Evolutionary conservation across 176 grass and related monocot species (phyloP).

Genomic region (Eragrostis curvula): DNA sequence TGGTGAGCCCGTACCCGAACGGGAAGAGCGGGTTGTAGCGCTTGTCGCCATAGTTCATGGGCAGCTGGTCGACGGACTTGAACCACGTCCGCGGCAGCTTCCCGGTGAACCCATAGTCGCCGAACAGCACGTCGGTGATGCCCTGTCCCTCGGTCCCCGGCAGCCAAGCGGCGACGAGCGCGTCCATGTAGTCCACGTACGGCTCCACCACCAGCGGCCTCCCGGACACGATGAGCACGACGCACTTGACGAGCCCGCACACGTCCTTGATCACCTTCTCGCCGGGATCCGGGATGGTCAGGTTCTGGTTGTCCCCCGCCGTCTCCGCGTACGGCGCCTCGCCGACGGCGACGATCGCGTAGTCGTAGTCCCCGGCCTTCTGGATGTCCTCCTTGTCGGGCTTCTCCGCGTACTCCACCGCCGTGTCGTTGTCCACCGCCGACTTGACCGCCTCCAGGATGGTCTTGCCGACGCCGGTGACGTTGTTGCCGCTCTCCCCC

Average conservation of each 20-base stretch:
- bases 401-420: slow-evolving; percentile 51
- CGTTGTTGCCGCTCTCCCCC: slow-evolving; percentile 62
- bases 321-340: slow-evolving; percentile 70
- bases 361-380: slow-evolving; percentile 52
- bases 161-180: slow-evolving; percentile 85
- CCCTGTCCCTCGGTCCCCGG: slow-evolving; percentile 81
- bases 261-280: slow-evolving; percentile 47
- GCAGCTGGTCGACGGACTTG: slow-evolving; percentile 83
- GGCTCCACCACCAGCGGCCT: slow-evolving; percentile 76
- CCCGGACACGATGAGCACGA: slow-evolving; percentile 66
- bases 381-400: slow-evolving; percentile 49
- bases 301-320: slow-evolving; percentile 59
- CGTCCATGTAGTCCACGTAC: slow-evolving; percentile 62
- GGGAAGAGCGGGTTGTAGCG: slow-evolving; percentile 74
- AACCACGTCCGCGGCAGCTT: slow-evolving; percentile 89
- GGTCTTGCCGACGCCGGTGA: slow-evolving; percentile 61
- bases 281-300: slow-evolving; percentile 60
- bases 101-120: slow-evolving; percentile 74
- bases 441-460: slow-evolving; percentile 66
- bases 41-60: slow-evolving; percentile 78
- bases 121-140: slow-evolving; percentile 78
- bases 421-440: slow-evolving; percentile 50
- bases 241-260: slow-evolving; percentile 66
- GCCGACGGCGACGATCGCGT: slow-evolving; percentile 62
- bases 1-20: slow-evolving; percentile 74